Evolutionary conservation across 176 grass and related monocot species (phyloP).

Genomic region (Puccinellia tenuiflora): DNA sequence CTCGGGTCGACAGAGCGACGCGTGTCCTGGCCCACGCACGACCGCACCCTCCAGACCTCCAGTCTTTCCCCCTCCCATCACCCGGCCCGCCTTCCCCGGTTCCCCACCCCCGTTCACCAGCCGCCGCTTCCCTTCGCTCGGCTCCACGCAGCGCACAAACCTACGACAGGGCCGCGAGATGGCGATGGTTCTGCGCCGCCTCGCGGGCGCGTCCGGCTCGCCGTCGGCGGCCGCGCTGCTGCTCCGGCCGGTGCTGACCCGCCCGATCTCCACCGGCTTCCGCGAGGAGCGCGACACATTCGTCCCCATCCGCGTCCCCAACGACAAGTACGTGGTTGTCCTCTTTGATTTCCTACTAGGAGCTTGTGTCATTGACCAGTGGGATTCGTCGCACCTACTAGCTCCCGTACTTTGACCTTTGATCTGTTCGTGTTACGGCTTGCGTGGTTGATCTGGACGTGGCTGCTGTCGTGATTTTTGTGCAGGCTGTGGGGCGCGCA

Average conservation of each 20-base stretch:
- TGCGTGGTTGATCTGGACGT: conserved; percentile 8
- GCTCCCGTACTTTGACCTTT: not conserved
- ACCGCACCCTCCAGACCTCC: too few species aligned
- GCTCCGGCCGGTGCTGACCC: conserved; percentile 44
- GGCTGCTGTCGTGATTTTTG: not conserved
- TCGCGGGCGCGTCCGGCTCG: conserved; percentile 26
- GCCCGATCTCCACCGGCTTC: conserved; percentile 60
- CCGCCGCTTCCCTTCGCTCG: conserved; percentile 3
- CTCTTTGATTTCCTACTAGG: not conserved
- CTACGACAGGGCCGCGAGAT: conserved; percentile 31
- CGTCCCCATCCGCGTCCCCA: conserved; percentile 73
- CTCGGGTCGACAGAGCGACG: too few species aligned
- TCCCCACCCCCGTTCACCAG: not conserved
- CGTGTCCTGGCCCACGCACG: too few species aligned
- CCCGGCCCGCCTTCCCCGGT: not conserved
- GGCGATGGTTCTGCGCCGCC: conserved; percentile 69
- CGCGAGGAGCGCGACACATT: conserved; percentile 95
- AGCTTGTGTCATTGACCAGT: not conserved
- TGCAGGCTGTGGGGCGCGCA: conserved; percentile 95
- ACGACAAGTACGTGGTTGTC: conserved; percentile 54
- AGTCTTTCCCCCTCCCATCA: not conserved
- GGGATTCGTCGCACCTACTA: not conserved
- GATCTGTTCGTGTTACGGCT: conserved; percentile 6
- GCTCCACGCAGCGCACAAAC: not conserved
- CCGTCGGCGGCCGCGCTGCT: conserved; percentile 32